phyloP scores from a whole-genome alignment of 169 alveolate species.

The Plasmodium relictum region DNA sequence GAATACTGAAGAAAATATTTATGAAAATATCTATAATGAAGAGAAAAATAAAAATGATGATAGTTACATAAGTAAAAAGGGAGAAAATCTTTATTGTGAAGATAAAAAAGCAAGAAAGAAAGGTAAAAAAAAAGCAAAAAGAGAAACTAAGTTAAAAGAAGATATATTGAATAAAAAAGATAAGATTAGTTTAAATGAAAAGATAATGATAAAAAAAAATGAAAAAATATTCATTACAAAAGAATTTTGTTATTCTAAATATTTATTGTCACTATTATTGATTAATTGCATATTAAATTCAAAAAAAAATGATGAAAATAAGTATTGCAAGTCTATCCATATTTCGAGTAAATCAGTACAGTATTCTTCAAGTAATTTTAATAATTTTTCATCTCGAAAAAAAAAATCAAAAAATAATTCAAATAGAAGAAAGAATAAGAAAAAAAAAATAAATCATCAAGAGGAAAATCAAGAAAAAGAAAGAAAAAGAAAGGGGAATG shows the following conservation, averaged over 20 bases:
- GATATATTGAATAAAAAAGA: not conserved
- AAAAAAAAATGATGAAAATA: not conserved
- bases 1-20: too few species aligned
- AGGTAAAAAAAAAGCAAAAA: too few species aligned
- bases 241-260: not conserved
- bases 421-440: constrained; percentile 23
- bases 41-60: too few species aligned
- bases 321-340: not conserved
- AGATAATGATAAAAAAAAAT: not conserved
- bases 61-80: not conserved
- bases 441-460: constrained; percentile 23
- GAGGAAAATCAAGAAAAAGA: constrained; percentile 18
- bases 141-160: too few species aligned
- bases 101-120: not conserved
- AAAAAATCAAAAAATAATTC: constrained; percentile 9
- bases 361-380: constrained; percentile 11
- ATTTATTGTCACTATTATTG: not conserved
- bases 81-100: not conserved
- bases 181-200: not conserved
- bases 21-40: too few species aligned
- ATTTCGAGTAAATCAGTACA: not conserved
- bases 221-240: not conserved
- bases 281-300: not conserved
- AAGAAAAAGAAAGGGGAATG: constrained; percentile 11
- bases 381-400: constrained; percentile 8